A percentile compares a stretch with the other conserved stretches of the same genome.
phyloP scores from a whole-genome alignment of 495 filamentous ascomycete genomes.

The Hypomontagnella monticulosa region DNA sequence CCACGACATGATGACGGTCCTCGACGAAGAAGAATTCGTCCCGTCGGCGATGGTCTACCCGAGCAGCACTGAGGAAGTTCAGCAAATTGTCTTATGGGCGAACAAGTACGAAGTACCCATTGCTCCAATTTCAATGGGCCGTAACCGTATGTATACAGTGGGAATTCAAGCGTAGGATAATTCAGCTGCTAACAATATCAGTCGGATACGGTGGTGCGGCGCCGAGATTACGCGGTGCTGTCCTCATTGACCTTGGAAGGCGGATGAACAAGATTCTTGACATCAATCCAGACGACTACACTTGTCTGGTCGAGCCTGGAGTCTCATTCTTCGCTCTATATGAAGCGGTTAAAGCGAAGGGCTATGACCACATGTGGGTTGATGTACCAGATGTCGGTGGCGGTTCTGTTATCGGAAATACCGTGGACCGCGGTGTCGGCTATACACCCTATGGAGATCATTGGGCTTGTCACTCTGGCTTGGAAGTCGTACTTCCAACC shows the following conservation, averaged over 20 bases:
- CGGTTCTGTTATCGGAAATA: conserved; percentile 62
- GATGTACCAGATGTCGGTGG: conserved; percentile 59
- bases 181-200: conserved; percentile 17
- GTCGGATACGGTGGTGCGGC: conserved; percentile 66
- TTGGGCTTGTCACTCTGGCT: conserved; percentile 55
- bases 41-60: conserved; percentile 63
- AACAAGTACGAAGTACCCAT: conserved; percentile 62
- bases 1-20: conserved; percentile 63
- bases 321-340: conserved; percentile 61
- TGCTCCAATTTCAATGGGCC: conserved; percentile 63
- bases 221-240: conserved; percentile 60
- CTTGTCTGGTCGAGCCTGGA: conserved; percentile 62
- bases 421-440: conserved; percentile 63
- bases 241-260: conserved; percentile 62
- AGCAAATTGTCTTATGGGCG: conserved; percentile 54
- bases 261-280: conserved; percentile 64
- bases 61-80: conserved; percentile 56
- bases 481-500: conserved; percentile 64
- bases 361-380: conserved; percentile 44
- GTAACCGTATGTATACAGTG: conserved; percentile 48
- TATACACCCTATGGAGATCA: conserved; percentile 56
- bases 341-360: conserved; percentile 51
- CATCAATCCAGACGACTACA: conserved; percentile 60
- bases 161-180: background rate
- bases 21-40: conserved; percentile 63